Evolutionary conservation across 1,284 basidiomycete genomes (phyloP), one percentile per base, ranked within the genome.

Genomic region (Cutaneotrichosporon arboriforme): DNA sequence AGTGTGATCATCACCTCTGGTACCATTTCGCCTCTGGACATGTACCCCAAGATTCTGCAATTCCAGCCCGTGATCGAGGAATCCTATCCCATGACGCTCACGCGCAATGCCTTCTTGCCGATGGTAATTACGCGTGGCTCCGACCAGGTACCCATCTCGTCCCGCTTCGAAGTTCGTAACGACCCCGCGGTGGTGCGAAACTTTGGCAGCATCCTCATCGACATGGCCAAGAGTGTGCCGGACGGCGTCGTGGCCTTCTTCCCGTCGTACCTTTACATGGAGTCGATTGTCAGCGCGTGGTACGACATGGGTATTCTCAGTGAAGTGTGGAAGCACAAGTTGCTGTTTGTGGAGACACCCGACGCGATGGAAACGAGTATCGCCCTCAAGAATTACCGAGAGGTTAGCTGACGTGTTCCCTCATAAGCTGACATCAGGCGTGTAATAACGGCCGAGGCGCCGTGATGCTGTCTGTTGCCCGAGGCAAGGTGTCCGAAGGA

Each of bases 241-340:
- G 96, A 99, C 74, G 96, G 96, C n/a, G 89, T 99, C 57, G 96
- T 97, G 33, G 94, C 93, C 8, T 99, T 99, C 81, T 99, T 99
- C 77, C 96, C 96, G 15, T 93, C 89, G 71, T 99, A 99, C 77
- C 83, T 99, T 22, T 99, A 99, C 77, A 99, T 99, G 96, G 96
- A 99, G 77, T 93, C 90, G 34, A 99, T 99, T 60, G 96, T 98
- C 18, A 91, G 92, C 2, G 96, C 96, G 13, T 99, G 96, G 96
- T 97, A 97, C 73, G 96, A 99, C 73, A 98, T 99, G 96, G 96
- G 94, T 43, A 98, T 98, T 63, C 78, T 99, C 57, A 97, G 94
- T 67, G 93, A 99, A 79, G 96, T 97, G 17, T 97, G 96, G 93
- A 98, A 98, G 77, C 86, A 98, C 79, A 99, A 99, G 77, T 81